Conservation (phyloP, 2,329 filamentous ascomycete genomes). For the Talaromyces marneffei region DNA sequence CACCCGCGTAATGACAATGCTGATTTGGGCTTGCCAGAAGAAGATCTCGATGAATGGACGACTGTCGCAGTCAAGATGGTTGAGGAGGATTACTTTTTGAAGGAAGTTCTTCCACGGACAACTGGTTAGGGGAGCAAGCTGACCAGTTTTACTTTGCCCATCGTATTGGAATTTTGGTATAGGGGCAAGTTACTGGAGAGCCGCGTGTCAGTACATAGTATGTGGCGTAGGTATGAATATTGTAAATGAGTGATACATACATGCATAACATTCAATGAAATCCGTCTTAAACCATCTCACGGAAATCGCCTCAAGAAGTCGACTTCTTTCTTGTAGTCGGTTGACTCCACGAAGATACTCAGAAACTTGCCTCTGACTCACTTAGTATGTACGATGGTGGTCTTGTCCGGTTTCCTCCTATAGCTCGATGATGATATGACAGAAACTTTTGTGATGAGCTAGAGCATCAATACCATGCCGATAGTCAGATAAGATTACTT, state of each 20-base stretch:
- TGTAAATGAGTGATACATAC: not conserved
- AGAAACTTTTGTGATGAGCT: too few relatives aligned
- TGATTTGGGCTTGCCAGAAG: slow-evolving; percentile 5
- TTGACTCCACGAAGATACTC: not conserved
- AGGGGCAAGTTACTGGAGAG: too few relatives aligned
- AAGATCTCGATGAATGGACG: slow-evolving; percentile 13
- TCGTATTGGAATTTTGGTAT: not conserved
- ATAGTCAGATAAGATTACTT: too few relatives aligned
- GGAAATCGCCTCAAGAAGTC: not conserved
- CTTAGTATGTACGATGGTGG: not conserved
- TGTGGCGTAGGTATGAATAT: not conserved
- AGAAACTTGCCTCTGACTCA: not conserved
- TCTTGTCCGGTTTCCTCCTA: too few relatives aligned
- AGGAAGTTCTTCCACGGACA: slow-evolving; percentile 1
- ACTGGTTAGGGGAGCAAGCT: not conserved
- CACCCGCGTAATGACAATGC: slow-evolving; percentile 4
- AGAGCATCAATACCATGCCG: too few relatives aligned
- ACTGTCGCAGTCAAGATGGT: slow-evolving; percentile 10
- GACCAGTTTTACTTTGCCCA: not conserved
- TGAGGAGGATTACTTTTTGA: slow-evolving; percentile 11
- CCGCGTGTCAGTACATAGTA: too few relatives aligned
- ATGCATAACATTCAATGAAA: not conserved
- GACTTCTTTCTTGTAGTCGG: not conserved
- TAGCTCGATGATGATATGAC: too few relatives aligned
- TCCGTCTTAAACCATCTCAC: not conserved